Conservation (phyloP, 768 basidiomycete genomes). For the Rhodosporidiobolus odoratus region DNA sequence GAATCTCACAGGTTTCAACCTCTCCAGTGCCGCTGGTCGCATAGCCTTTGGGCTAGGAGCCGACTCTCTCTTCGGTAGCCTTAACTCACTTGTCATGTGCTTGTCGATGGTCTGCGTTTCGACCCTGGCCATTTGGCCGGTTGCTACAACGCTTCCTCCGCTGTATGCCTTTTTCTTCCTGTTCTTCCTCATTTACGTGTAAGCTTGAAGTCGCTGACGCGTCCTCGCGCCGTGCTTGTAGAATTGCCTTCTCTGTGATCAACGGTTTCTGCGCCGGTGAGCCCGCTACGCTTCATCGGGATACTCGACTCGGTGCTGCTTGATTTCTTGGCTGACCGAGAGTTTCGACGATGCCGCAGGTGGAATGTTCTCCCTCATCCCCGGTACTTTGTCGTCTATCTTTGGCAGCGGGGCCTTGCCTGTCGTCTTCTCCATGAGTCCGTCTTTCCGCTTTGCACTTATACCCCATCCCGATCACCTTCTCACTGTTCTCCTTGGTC, state of each 20-base stretch:
- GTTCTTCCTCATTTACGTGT: neutral
- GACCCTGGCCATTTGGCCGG: constrained; percentile 41
- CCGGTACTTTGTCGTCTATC: constrained; percentile 35
- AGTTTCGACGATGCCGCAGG: neutral
- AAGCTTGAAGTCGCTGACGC: neutral
- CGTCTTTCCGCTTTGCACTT: constrained; percentile 20
- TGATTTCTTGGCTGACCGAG: neutral
- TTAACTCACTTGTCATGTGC: constrained; percentile 41
- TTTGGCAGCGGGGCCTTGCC: constrained; percentile 24
- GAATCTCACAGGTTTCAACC: constrained; percentile 40
- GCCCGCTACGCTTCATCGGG: neutral
- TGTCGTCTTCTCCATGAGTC: constrained; percentile 34
- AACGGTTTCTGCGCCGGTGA: constrained; percentile 24
- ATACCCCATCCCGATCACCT: constrained; percentile 13
- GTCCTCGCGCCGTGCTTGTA: neutral
- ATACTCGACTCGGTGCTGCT: neutral
- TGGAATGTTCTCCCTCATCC: constrained; percentile 41
- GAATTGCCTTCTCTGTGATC: constrained; percentile 31
- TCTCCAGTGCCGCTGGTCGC: constrained; percentile 39
- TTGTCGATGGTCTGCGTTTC: constrained; percentile 25
- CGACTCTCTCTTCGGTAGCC: constrained; percentile 36
- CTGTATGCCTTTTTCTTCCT: constrained; percentile 12
- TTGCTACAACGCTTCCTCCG: constrained; percentile 35
- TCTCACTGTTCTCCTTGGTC: neutral
- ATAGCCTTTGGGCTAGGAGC: constrained; percentile 39